Conservation (phyloP, 345 rosid species). For the Lenwebbia sp. region DNA sequence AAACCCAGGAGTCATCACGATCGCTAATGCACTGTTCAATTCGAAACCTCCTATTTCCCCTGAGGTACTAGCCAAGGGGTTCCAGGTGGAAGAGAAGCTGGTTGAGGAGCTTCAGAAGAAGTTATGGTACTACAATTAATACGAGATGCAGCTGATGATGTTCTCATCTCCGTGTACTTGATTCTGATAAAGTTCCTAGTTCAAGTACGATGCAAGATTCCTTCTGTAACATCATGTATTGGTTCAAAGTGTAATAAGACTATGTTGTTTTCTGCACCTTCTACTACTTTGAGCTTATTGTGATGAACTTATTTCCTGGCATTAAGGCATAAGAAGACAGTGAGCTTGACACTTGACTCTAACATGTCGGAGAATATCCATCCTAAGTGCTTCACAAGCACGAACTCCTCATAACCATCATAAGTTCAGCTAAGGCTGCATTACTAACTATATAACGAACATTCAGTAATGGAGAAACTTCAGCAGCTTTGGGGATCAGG, state of each 20-base stretch:
- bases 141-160: not conserved
- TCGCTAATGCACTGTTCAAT: not conserved
- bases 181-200: not conserved
- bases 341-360: no score
- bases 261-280: not conserved
- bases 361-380: no score
- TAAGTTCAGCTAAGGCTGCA: no score
- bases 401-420: no score
- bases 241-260: not conserved
- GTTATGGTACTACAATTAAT: not conserved
- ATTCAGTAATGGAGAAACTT: no score
- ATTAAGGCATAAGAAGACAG: no score
- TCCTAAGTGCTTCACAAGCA: no score
- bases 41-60: not conserved
- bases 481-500: no score
- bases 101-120: not conserved
- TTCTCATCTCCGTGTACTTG: not conserved
- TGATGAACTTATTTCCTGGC: not conserved
- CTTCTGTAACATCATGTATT: not conserved
- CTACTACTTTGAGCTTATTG: not conserved
- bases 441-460: no score
- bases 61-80: not conserved
- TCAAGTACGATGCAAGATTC: not conserved
- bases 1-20: not conserved
- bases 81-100: not conserved